Evolutionary conservation across 495 filamentous ascomycete species (phyloP).

Genomic region (Neurospora cerealis): DNA sequence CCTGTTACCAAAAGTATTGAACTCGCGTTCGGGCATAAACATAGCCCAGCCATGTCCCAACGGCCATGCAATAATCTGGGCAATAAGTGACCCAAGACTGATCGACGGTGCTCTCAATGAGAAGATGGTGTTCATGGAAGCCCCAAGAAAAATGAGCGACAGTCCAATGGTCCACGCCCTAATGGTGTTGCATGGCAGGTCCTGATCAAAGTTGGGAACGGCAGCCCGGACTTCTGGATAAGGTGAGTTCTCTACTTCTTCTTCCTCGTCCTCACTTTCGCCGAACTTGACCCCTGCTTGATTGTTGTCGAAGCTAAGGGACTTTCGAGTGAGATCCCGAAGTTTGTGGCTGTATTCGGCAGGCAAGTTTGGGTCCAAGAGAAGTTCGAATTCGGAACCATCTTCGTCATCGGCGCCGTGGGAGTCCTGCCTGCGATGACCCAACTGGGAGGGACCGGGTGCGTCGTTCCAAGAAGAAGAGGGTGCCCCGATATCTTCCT

Average conservation of each 20-base stretch:
- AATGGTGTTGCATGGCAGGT: conserved; percentile 55
- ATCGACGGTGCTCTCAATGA: conserved; percentile 57
- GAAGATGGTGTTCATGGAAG: conserved; percentile 61
- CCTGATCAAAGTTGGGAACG: conserved; percentile 55
- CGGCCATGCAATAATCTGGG: conserved; percentile 62
- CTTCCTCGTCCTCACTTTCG: conserved; percentile 6
- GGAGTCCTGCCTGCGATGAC: conserved; percentile 15
- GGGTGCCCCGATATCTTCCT: neutral
- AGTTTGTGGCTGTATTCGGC: conserved; percentile 22
- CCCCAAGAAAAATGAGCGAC: conserved; percentile 52
- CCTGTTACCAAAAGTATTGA: conserved; percentile 44
- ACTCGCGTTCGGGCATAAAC: conserved; percentile 39
- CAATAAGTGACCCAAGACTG: conserved; percentile 55
- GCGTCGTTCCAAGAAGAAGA: neutral
- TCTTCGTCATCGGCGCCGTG: conserved; percentile 21
- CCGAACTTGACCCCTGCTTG: conserved; percentile 15
- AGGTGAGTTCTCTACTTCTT: conserved; percentile 48
- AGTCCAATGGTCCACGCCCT: conserved; percentile 67
- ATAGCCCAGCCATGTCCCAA: conserved; percentile 47
- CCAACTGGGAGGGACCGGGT: neutral
- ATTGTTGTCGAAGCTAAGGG: conserved; percentile 27
- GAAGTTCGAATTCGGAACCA: conserved; percentile 33
- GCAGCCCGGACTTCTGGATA: conserved; percentile 60
- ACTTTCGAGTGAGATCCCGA: conserved; percentile 13
- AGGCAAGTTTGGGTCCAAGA: conserved; percentile 39